phyloP scores from a whole-genome alignment of 2,329 filamentous ascomycete species.

The Alternaria arborescens region DNA sequence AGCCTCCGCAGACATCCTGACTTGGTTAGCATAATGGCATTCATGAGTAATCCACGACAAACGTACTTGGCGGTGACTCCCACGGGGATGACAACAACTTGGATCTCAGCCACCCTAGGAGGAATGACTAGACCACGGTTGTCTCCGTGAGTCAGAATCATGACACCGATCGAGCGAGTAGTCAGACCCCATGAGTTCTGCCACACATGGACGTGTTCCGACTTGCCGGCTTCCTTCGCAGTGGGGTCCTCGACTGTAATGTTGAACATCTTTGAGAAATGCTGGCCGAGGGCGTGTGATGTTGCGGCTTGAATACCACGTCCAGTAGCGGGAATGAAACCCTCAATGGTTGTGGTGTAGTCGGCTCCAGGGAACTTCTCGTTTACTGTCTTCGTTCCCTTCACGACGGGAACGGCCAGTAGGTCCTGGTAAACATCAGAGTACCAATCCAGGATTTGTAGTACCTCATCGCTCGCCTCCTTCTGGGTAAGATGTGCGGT shows the following conservation, averaged over 20 bases:
- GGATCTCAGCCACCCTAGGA: slow-evolving; percentile 85
- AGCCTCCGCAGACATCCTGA: slow-evolving; percentile 69
- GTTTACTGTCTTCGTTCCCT: slow-evolving; percentile 93
- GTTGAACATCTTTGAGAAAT: slow-evolving; percentile 99
- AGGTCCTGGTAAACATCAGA: slow-evolving; percentile 92
- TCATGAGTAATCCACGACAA: neutral
- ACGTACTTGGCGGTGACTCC: slow-evolving; percentile 88
- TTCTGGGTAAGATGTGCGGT: slow-evolving; percentile 88
- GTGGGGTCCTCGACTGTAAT: slow-evolving; percentile 94
- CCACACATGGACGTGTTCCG: slow-evolving; percentile 83
- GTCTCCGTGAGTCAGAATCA: slow-evolving; percentile 98
- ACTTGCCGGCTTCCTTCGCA: slow-evolving; percentile 69
- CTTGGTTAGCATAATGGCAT: slow-evolving; percentile 10
- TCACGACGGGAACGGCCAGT: slow-evolving; percentile 92
- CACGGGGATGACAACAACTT: slow-evolving; percentile 88
- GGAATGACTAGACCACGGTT: slow-evolving; percentile 95
- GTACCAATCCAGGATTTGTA: slow-evolving; percentile 93
- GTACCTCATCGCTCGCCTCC: slow-evolving; percentile 82
- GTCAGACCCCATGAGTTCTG: slow-evolving; percentile 99
- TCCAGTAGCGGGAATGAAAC: slow-evolving; percentile 94
- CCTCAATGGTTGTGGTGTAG: slow-evolving; percentile 97
- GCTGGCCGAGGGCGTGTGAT: slow-evolving; percentile 93
- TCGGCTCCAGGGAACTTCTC: slow-evolving; percentile 97
- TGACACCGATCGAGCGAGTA: slow-evolving; percentile 95
- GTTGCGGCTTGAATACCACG: slow-evolving; percentile 97